phyloP scores from a whole-genome alignment of 257 asterid genomes.

The Misopates orontium region DNA sequence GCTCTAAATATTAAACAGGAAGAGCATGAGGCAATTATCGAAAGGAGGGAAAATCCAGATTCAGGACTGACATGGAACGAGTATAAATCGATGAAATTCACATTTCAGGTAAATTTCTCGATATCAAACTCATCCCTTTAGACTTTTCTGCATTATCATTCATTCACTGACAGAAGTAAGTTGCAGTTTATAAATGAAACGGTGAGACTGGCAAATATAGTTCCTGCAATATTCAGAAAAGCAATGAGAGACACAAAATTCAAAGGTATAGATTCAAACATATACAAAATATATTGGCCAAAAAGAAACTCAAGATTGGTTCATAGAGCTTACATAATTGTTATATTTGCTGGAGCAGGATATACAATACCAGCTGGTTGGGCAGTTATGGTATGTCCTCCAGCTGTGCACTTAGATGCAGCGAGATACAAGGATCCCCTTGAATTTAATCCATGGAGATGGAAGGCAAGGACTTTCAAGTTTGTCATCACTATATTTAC shows the following conservation, averaged over 20 bases:
- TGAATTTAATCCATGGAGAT: slow-evolving; percentile 88
- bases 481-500: too few relatives aligned
- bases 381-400: slow-evolving; percentile 94
- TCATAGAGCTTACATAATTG: slow-evolving; percentile 22
- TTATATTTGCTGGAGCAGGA: slow-evolving; percentile 47
- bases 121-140: neutral
- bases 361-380: slow-evolving; percentile 92
- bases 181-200: slow-evolving; percentile 86
- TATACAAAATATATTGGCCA: neutral
- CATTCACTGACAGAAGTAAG: slow-evolving; percentile 20
- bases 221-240: slow-evolving; percentile 85
- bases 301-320: slow-evolving; percentile 12
- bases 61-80: slow-evolving; percentile 75
- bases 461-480: slow-evolving; percentile 58
- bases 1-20: slow-evolving; percentile 40
- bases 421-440: slow-evolving; percentile 70
- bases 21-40: slow-evolving; percentile 74
- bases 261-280: slow-evolving; percentile 51
- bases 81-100: slow-evolving; percentile 84
- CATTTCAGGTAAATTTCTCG: slow-evolving; percentile 64
- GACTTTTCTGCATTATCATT: neutral
- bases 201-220: slow-evolving; percentile 87
- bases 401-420: slow-evolving; percentile 87
- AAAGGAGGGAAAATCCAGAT: slow-evolving; percentile 58
- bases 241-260: slow-evolving; percentile 61